These are phyloP conservation scores for Euphorbia schlechtendalii DNA, from an alignment of 441 rosid species.

Conservation along the genomic window DNA sequence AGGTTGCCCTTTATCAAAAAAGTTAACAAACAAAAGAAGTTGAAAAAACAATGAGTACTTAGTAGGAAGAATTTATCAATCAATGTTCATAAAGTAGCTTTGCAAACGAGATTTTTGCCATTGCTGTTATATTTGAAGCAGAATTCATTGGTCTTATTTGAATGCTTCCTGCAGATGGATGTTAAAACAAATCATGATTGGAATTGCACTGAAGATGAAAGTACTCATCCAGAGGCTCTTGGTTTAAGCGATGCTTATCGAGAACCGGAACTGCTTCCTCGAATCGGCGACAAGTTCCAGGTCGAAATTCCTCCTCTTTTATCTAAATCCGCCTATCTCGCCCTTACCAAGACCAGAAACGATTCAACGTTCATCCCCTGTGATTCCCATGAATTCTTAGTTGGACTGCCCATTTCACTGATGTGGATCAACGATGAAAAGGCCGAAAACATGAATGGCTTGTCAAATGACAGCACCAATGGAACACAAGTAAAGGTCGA, in stretches of 20 bases:
- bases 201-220: slow-evolving; percentile 27
- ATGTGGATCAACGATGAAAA: slow-evolving; percentile 40
- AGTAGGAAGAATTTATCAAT: not conserved
- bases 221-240: slow-evolving; percentile 21
- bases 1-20: no score
- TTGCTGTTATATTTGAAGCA: slow-evolving; percentile 5
- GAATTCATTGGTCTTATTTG: slow-evolving; percentile 6
- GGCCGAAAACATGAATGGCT: slow-evolving; percentile 18
- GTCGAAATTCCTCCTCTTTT: slow-evolving; percentile 39
- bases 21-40: no score
- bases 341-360: slow-evolving; percentile 6
- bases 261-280: no score
- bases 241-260: slow-evolving; percentile 23
- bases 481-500: slow-evolving; percentile 22
- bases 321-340: slow-evolving; percentile 16
- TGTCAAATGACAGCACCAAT: no score
- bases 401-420: slow-evolving; percentile 38
- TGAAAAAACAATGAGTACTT: not conserved
- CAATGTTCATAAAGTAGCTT: not conserved
- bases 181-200: slow-evolving; percentile 16
- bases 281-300: slow-evolving; percentile 47
- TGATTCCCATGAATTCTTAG: slow-evolving; percentile 17
- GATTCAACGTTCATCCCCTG: slow-evolving; percentile 7
- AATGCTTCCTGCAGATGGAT: slow-evolving; percentile 25
- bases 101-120: not conserved